Evolutionary conservation across 495 filamentous ascomycete genomes (phyloP).

Genomic region (Haplographium delicatum): DNA sequence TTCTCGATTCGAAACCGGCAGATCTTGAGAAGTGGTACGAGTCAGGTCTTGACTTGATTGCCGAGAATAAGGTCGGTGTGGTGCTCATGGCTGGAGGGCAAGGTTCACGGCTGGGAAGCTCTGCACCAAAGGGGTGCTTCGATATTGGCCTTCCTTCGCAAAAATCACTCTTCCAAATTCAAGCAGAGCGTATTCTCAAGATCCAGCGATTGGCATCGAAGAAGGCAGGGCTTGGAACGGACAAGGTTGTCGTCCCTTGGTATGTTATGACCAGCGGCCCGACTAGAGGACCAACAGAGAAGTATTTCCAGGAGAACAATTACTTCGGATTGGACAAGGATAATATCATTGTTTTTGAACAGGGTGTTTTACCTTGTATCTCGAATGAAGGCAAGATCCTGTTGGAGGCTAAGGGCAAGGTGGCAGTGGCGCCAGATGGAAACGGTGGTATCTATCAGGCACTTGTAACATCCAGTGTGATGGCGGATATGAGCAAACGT

Average conservation of each 20-base stretch:
- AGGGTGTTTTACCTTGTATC: constrained; percentile 94
- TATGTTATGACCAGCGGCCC: constrained; percentile 99
- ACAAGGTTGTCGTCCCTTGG: constrained; percentile 80
- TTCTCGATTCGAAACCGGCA: constrained; percentile 78
- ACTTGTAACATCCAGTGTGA: constrained; percentile 71
- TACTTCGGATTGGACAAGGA: constrained; percentile 85
- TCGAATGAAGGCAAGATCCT: constrained; percentile 97
- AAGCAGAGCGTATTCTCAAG: constrained; percentile 87
- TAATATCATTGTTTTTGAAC: constrained; percentile 92
- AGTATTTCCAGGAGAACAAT: constrained; percentile 82
- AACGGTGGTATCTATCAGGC: constrained; percentile 98
- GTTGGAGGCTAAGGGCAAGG: constrained; percentile 83
- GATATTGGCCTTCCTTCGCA: constrained; percentile 87
- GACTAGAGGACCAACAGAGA: constrained; percentile 85
- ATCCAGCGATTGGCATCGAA: constrained; percentile 79
- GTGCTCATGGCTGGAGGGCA: constrained; percentile 97
- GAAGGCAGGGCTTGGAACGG: constrained; percentile 48
- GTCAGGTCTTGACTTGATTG: constrained; percentile 77
- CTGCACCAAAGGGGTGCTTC: constrained; percentile 93
- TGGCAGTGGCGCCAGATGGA: constrained; percentile 96
- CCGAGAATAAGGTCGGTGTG: constrained; percentile 85
- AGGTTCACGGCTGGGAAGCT: constrained; percentile 90
- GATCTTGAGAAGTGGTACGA: constrained; percentile 84
- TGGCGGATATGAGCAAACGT: constrained; percentile 81
- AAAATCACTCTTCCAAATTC: constrained; percentile 96